Base-by-base conservation (phyloP, 2,329 filamentous ascomycete species). In the Epichloe coenophiala region DNA sequence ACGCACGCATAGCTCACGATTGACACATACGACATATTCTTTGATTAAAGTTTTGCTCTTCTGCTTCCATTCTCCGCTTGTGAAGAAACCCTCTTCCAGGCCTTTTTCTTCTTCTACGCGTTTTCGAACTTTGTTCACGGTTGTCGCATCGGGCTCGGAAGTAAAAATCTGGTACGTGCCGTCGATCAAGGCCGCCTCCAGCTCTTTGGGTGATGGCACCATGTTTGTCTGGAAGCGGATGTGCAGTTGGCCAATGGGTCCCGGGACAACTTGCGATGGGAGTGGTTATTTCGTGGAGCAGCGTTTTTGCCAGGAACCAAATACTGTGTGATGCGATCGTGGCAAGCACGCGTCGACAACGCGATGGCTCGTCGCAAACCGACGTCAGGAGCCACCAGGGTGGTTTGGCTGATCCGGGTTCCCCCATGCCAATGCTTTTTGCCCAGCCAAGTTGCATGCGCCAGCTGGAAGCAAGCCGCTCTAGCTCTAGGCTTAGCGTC, bases 1-100 rank as follows among this genome's bases (percentile, higher is more conserved):
- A 40, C 33, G 19, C 37, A 43, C 17, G n/a, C 11, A 31, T 31
- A 31, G 9, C n/a, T 43, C 21, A 19, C 17, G 11, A 31, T 13
- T 39, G 3, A 11, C 35, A 69, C 75, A 55, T 69, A 82, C 80
- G n/a, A 75, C 71, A 45, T 70, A 66, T 17, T 66, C 64, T 48
- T 74, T 74, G 55, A 83, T 80, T n/a, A 81, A 58, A 1, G 63
- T 60, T 58, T 82, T 83, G 61, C 78, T 82, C 56, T 69, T 73
- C 4, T 65, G 61, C 60, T 83, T 82, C 80, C 80, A 83, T 15
- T 72, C 63, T 0, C 55, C 63, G 2, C 60, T 55, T 13, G 66
- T 65, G 47, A 83, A 73, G 54, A 81, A 80, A 0, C 71, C 75
- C 1, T 71, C 63, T 0, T 73, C 69, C 2, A 83, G 68, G 1